Conservation (phyloP, 139 green algal genomes). For the Chlorokybus atmophyticus region DNA sequence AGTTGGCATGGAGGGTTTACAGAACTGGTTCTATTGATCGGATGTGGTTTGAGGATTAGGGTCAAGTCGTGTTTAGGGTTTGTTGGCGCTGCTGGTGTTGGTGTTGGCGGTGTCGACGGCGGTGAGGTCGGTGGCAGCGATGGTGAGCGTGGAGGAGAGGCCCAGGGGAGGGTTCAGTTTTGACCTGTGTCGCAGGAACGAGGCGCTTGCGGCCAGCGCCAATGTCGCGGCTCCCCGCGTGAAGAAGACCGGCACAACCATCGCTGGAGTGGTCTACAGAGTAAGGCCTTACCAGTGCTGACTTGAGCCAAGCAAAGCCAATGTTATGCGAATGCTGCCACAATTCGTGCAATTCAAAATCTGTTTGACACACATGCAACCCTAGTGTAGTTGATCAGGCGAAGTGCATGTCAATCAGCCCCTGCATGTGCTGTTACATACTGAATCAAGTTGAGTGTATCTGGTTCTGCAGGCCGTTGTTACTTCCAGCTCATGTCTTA, state of each 20-base stretch:
- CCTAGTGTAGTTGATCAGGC: not conserved
- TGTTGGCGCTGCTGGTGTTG: too few relatives aligned
- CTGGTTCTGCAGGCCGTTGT: not conserved
- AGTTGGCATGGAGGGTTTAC: too few relatives aligned
- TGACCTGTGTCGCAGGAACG: conserved; percentile 76
- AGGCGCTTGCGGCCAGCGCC: conserved; percentile 49
- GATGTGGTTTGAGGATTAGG: too few relatives aligned
- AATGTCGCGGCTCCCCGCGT: conserved; percentile 52
- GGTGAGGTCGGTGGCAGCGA: too few relatives aligned
- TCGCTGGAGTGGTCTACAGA: conserved; percentile 91
- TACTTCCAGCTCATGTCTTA: too few relatives aligned
- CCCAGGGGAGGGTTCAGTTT: conserved; percentile 74
- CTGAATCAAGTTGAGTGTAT: conserved; percentile 2
- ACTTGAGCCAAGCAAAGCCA: conserved; percentile 4
- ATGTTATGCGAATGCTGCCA: too few relatives aligned
- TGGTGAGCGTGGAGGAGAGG: not conserved
- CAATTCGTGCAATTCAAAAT: not conserved
- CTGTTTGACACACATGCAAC: not conserved
- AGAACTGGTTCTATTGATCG: too few relatives aligned
- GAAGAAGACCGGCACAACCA: conserved; percentile 94
- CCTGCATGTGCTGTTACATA: not conserved
- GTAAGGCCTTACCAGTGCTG: conserved; percentile 27
- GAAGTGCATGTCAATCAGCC: not conserved
- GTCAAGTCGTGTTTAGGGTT: too few relatives aligned
- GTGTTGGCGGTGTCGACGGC: too few relatives aligned